Evolutionary conservation across 495 filamentous ascomycete genomes (phyloP).

Genomic region (Aspergillus cristatus): DNA sequence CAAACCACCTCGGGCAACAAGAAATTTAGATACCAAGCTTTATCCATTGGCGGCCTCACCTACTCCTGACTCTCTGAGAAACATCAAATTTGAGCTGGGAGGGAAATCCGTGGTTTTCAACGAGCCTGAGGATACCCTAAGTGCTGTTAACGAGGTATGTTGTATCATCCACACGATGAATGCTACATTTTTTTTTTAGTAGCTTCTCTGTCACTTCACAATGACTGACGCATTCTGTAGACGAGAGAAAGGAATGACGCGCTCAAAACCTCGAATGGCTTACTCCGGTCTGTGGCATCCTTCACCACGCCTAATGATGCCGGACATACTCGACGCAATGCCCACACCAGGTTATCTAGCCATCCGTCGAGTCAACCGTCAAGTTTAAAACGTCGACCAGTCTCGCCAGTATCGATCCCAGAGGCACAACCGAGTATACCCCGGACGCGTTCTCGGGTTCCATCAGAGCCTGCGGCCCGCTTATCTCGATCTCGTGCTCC

Average conservation of each 20-base stretch:
- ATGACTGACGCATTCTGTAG: conserved; percentile 22
- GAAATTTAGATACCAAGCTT: conserved; percentile 72
- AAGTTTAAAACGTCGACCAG: conserved; percentile 37
- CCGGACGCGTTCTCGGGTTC: conserved; percentile 20
- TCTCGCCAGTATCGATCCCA: conserved; percentile 49
- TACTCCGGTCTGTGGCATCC: conserved; percentile 40
- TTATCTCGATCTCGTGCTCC: conserved; percentile 25
- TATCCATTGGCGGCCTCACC: conserved; percentile 79
- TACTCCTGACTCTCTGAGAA: conserved; percentile 66
- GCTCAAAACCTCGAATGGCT: conserved; percentile 46
- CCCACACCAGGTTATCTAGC: conserved; percentile 15
- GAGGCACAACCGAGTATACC: conserved; percentile 44
- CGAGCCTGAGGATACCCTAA: conserved; percentile 53
- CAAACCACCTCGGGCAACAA: conserved; percentile 60
- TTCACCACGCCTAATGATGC: conserved; percentile 25
- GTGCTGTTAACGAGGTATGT: conserved; percentile 51
- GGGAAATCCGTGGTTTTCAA: conserved; percentile 55
- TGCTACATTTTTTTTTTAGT: not conserved
- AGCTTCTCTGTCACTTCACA: not conserved
- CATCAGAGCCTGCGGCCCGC: conserved; percentile 27
- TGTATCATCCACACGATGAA: not conserved
- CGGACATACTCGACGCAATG: conserved; percentile 17
- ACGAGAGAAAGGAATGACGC: conserved; percentile 39
- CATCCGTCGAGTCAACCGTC: conserved; percentile 19
- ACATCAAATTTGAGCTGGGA: conserved; percentile 63